Evolutionary conservation across 1,284 basidiomycete genomes (phyloP).

Genomic region (Sporisorium exsertum): DNA sequence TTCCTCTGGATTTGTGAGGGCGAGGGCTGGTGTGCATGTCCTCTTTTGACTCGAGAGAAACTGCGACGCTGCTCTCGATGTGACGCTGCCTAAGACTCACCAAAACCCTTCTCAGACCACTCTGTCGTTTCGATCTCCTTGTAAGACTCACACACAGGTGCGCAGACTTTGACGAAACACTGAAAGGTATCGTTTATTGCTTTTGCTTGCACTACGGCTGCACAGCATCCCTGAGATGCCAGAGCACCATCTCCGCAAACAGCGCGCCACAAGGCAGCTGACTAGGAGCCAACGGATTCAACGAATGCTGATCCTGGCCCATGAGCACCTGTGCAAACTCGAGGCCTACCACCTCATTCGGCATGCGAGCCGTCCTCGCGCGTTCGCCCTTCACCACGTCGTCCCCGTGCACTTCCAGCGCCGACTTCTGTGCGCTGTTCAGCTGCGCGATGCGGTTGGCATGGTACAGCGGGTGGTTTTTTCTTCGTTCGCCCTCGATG

Average conservation of each 20-base stretch:
- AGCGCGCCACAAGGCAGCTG: slow-evolving; percentile 50
- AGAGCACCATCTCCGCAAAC: slow-evolving; percentile 56
- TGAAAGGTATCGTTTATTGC: neutral
- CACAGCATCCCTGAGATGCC: slow-evolving; percentile 42
- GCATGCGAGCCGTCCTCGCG: slow-evolving; percentile 42
- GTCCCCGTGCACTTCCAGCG: slow-evolving; percentile 44
- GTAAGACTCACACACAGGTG: neutral
- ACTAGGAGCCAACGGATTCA: slow-evolving; percentile 39
- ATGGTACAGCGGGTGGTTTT: slow-evolving; percentile 62
- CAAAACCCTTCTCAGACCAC: no score
- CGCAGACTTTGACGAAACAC: neutral
- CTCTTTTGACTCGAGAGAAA: no score
- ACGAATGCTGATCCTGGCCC: slow-evolving; percentile 53
- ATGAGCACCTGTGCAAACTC: slow-evolving; percentile 53
- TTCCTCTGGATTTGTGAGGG: no score
- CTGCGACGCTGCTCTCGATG: no score
- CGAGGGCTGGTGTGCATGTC: no score
- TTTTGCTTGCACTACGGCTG: neutral
- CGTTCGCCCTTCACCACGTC: slow-evolving; percentile 57
- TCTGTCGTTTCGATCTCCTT: neutral
- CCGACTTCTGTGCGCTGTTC: slow-evolving; percentile 56
- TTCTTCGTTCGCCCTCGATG: slow-evolving; percentile 32
- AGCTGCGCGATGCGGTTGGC: slow-evolving; percentile 61
- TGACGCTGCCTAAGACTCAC: no score
- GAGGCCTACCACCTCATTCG: slow-evolving; percentile 27